A percentile compares a stretch with the other conserved stretches of the same genome.
Conservation (phyloP, 495 filamentous ascomycete genomes). For the Monascus purpureus region DNA sequence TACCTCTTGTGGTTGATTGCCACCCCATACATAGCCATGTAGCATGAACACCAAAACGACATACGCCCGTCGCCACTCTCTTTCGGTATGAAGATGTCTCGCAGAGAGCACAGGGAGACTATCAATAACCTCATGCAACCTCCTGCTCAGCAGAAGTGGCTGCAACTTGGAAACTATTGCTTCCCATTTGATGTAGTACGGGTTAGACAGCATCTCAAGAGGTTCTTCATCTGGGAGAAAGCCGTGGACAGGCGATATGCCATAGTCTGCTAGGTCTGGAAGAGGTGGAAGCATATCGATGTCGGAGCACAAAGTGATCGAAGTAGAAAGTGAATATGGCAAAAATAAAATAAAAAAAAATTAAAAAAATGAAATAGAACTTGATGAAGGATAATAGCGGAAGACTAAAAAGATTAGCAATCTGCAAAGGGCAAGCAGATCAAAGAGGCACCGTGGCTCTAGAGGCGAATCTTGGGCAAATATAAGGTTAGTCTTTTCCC, state of each 20-base stretch:
- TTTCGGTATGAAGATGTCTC: conserved; percentile 58
- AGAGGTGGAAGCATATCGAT: conserved; percentile 69
- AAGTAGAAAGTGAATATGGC: conserved; percentile 2
- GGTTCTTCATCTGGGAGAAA: conserved; percentile 82
- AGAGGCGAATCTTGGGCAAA: background rate
- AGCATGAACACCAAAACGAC: conserved; percentile 74
- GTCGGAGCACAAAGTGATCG: conserved; percentile 1
- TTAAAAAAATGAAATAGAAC: no score
- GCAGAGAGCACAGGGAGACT: conserved; percentile 71
- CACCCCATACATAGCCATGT: conserved; percentile 93
- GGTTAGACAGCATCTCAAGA: conserved; percentile 62
- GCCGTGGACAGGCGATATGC: conserved; percentile 70
- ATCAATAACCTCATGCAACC: conserved; percentile 63
- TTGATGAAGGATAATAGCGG: no score
- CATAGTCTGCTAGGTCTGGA: conserved; percentile 68
- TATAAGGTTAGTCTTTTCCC: background rate
- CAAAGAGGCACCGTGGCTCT: no score
- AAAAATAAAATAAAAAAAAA: conserved; percentile 4
- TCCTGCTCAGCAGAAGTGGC: conserved; percentile 66
- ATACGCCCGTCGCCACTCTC: conserved; percentile 89
- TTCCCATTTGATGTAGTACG: conserved; percentile 93
- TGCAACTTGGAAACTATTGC: conserved; percentile 72
- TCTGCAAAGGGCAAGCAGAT: conserved; percentile 6
- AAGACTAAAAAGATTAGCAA: conserved; percentile 3
- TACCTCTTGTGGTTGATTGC: conserved; percentile 66